A percentile compares a stretch with the other conserved stretches of the same genome.
Evolutionary conservation across 805 yeast species (phyloP).

Genomic region (Ogataea pilisensis): DNA sequence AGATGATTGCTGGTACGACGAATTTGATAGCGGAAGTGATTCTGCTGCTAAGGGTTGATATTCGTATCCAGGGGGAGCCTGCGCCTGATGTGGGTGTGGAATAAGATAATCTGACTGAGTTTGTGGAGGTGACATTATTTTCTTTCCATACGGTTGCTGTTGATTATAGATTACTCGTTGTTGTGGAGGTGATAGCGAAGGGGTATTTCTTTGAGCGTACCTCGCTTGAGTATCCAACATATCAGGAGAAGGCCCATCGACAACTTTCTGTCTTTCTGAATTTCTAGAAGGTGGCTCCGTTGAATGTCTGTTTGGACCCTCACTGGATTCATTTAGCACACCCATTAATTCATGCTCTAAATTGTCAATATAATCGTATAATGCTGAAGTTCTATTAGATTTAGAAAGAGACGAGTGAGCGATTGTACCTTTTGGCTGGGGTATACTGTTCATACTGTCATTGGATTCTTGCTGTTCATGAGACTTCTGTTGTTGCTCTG

Average conservation of each 20-base stretch:
- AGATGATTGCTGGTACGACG: neutral
- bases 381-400: slow-evolving; percentile 20
- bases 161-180: neutral
- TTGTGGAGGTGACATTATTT: too few species aligned
- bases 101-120: too few species aligned
- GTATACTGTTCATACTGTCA: neutral
- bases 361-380: slow-evolving; percentile 25
- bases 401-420: neutral
- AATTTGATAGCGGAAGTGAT: neutral
- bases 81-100: too few species aligned
- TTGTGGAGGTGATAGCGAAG: neutral
- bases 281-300: neutral
- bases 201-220: neutral
- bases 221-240: neutral
- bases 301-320: neutral
- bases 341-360: slow-evolving; percentile 25
- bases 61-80: too few species aligned
- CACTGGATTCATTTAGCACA: slow-evolving; percentile 12
- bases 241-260: neutral
- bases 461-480: neutral
- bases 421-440: slow-evolving; percentile 1
- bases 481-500: neutral
- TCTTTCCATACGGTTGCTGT: too few species aligned
- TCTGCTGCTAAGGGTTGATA: neutral
- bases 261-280: neutral